Conservation (phyloP, 352 stramenopile species). For the Globisporangium splendens region DNA sequence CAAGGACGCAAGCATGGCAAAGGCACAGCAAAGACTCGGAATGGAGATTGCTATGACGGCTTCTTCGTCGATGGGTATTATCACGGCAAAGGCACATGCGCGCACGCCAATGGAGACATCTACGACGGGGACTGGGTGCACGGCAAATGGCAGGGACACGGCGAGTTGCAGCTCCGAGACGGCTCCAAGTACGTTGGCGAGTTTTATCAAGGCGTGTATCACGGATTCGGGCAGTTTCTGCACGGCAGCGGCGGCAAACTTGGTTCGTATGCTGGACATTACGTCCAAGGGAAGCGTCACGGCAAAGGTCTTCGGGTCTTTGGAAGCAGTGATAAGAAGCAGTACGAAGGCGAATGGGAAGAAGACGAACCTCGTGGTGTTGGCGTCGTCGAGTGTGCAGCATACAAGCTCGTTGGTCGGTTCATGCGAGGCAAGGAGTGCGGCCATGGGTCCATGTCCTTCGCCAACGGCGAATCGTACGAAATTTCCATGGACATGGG, state of each 20-base stretch:
- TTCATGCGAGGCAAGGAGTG: slow-evolving; percentile 48
- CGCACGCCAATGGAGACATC: slow-evolving; percentile 57
- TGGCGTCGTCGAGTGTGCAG: slow-evolving; percentile 46
- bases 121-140: slow-evolving; percentile 67
- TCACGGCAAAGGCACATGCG: slow-evolving; percentile 49
- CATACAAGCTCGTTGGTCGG: slow-evolving; percentile 55
- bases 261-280: slow-evolving; percentile 67
- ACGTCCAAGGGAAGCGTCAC: slow-evolving; percentile 43
- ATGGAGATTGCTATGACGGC: slow-evolving; percentile 52
- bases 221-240: slow-evolving; percentile 55
- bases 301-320: slow-evolving; percentile 64
- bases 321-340: slow-evolving; percentile 25
- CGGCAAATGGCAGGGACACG: slow-evolving; percentile 53
- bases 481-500: slow-evolving; percentile 69
- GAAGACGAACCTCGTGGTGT: slow-evolving; percentile 56
- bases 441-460: slow-evolving; percentile 53
- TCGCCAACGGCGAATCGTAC: slow-evolving; percentile 65
- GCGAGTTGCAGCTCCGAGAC: slow-evolving; percentile 40
- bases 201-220: slow-evolving; percentile 45
- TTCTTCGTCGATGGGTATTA: slow-evolving; percentile 48
- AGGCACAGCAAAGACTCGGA: slow-evolving; percentile 32
- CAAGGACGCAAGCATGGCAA: slow-evolving; percentile 49
- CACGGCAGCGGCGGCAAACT: slow-evolving; percentile 39
- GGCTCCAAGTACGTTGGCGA: slow-evolving; percentile 56
- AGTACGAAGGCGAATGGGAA: slow-evolving; percentile 70